Conservation (phyloP, 805 yeast species). For the Saccharomyces kudriavzevii region DNA sequence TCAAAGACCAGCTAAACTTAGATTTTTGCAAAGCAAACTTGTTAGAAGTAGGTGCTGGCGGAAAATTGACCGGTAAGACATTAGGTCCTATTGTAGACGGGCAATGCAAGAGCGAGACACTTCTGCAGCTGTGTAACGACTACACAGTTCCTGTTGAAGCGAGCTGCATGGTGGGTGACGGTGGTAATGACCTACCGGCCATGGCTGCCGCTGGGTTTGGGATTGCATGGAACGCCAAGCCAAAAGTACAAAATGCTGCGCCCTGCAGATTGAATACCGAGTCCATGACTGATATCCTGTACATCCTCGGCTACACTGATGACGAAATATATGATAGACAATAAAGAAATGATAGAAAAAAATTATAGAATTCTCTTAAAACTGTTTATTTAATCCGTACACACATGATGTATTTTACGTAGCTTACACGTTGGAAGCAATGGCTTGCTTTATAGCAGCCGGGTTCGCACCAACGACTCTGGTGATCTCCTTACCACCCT, state of each 20-base stretch:
- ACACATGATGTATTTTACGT: neutral
- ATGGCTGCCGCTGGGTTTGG: conserved; percentile 91
- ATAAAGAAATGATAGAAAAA: neutral
- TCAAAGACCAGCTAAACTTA: conserved; percentile 57
- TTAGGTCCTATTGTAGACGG: conserved; percentile 84
- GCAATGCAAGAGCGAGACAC: conserved; percentile 64
- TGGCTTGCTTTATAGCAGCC: conserved; percentile 65
- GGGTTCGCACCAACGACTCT: conserved; percentile 89
- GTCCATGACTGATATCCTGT: conserved; percentile 67
- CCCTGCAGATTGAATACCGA: conserved; percentile 72
- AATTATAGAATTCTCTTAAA: neutral
- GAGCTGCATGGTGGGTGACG: conserved; percentile 89
- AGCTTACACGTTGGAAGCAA: conserved; percentile 43
- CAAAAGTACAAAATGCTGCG: conserved; percentile 76
- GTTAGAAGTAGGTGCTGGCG: conserved; percentile 40
- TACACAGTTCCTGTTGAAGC: conserved; percentile 43
- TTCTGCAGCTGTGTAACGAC: conserved; percentile 50
- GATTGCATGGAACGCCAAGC: conserved; percentile 96
- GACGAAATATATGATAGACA: conserved; percentile 35
- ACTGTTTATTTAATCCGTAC: neutral
- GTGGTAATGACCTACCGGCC: conserved; percentile 92
- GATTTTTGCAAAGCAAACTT: conserved; percentile 88
- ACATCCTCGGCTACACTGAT: conserved; percentile 68
- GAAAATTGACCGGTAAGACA: conserved; percentile 63
- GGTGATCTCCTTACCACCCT: conserved; percentile 70